Evolutionary conservation across 305 asterid species (phyloP).

Genomic region (Andrographis paniculata): DNA sequence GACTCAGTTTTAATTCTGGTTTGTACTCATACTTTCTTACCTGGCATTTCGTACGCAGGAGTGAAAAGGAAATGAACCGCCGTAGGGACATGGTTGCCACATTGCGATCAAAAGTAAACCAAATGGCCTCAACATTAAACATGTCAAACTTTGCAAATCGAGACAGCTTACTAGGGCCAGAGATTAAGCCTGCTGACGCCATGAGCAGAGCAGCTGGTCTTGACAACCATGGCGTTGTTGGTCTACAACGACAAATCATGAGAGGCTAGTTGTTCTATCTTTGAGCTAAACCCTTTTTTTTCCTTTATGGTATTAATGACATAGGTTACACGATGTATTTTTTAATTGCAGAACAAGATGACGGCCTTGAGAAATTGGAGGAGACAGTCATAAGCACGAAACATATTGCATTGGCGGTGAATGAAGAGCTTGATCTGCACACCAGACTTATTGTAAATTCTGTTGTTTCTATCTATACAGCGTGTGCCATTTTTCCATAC

Average conservation of each 20-base stretch:
- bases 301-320: not conserved
- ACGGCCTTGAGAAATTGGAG: slow-evolving; percentile 55
- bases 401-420: slow-evolving; percentile 62
- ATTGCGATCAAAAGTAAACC: slow-evolving; percentile 64
- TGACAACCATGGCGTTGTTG: slow-evolving; percentile 62
- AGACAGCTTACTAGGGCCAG: slow-evolving; percentile 92
- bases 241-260: slow-evolving; percentile 60
- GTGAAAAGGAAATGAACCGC: slow-evolving; percentile 79
- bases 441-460: slow-evolving; percentile 50
- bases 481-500: not conserved
- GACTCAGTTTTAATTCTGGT: not conserved
- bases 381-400: slow-evolving; percentile 56
- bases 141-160: slow-evolving; percentile 80
- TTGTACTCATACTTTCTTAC: not conserved
- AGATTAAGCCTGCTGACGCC: slow-evolving; percentile 70
- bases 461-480: not conserved
- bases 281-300: slow-evolving; percentile 4
- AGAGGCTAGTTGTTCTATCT: slow-evolving; percentile 34
- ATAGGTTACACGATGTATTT: not conserved
- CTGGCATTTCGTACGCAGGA: slow-evolving; percentile 32
- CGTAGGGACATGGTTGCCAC: slow-evolving; percentile 67
- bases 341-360: slow-evolving; percentile 51
- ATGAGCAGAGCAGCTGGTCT: slow-evolving; percentile 52
- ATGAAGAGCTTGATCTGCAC: slow-evolving; percentile 63
- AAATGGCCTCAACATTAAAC: slow-evolving; percentile 80